A percentile compares a stretch with the other conserved stretches of the same genome.
These are phyloP conservation scores for Monosporozyma unispora DNA, from an alignment of 805 yeast species.

Conservation along the genomic window DNA sequence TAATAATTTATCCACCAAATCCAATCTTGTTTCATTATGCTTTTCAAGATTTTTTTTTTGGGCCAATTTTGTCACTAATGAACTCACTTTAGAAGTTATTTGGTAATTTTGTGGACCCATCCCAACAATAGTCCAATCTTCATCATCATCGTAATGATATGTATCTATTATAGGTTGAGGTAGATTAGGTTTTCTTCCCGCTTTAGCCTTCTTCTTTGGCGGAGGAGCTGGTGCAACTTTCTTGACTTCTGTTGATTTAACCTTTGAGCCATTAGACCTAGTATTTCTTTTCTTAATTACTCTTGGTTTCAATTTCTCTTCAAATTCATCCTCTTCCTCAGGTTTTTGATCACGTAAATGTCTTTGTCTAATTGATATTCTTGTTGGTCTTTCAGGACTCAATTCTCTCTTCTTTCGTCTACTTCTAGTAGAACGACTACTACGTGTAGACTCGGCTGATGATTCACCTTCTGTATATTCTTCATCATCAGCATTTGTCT, in stretches of 20 bases:
- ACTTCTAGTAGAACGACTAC: slow-evolving; percentile 11
- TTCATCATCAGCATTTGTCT: slow-evolving; percentile 25
- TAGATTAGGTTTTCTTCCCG: slow-evolving; percentile 6
- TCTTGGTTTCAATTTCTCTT: slow-evolving; percentile 8
- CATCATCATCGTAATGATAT: slow-evolving; percentile 28
- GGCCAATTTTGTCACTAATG: slow-evolving; percentile 21
- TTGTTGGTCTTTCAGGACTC: slow-evolving; percentile 4
- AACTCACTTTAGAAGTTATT: slow-evolving; percentile 11
- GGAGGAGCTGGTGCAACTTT: slow-evolving; percentile 1
- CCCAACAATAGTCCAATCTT: slow-evolving; percentile 27
- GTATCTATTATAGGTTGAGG: slow-evolving; percentile 8
- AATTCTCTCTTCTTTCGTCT: slow-evolving; percentile 10
- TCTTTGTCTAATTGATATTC: slow-evolving; percentile 15
- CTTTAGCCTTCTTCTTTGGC: slow-evolving; percentile 5
- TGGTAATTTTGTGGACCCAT: slow-evolving; percentile 28
- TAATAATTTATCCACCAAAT: slow-evolving; percentile 19
- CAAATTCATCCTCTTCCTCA: slow-evolving; percentile 19
- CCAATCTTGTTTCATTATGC: slow-evolving; percentile 23
- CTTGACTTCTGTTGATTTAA: slow-evolving; percentile 6
- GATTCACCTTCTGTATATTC: slow-evolving; percentile 28
- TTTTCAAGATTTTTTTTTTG: slow-evolving; percentile 23
- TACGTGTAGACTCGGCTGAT: slow-evolving; percentile 10
- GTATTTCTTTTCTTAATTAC: slow-evolving; percentile 8
- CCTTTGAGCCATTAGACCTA: slow-evolving; percentile 6
- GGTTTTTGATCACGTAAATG: not conserved